A percentile compares a stretch with the other conserved stretches of the same genome.
phyloP scores from a whole-genome alignment of 257 asterid species.

The Solanum appendiculatum region DNA sequence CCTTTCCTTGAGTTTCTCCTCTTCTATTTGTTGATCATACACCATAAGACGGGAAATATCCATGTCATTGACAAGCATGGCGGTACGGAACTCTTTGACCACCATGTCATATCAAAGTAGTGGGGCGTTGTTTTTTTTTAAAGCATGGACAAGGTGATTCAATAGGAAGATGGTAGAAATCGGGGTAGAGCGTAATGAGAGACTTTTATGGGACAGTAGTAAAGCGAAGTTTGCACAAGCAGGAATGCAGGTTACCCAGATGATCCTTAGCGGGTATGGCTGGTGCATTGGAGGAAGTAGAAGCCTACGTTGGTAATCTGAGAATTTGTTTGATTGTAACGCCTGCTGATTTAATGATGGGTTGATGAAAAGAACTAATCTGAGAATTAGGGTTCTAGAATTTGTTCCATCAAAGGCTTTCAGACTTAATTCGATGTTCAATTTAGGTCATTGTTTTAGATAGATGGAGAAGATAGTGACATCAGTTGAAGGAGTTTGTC shows the following conservation, averaged over 20 bases:
- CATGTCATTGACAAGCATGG: too few species aligned
- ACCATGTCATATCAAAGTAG: too few species aligned
- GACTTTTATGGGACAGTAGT: not conserved
- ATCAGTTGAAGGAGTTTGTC: not conserved
- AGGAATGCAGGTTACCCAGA: not conserved
- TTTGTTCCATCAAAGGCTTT: not conserved
- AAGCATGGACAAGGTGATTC: too few species aligned
- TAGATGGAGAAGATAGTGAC: not conserved
- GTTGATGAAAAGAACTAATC: not conserved
- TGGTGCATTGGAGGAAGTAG: not conserved
- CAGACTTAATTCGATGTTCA: too few species aligned
- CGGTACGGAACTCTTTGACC: too few species aligned
- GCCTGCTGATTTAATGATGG: not conserved
- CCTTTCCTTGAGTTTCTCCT: too few species aligned
- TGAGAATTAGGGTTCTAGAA: slow-evolving; percentile 33
- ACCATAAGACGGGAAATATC: too few species aligned
- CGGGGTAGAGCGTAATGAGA: too few species aligned
- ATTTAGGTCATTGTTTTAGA: not conserved
- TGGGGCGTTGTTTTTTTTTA: too few species aligned
- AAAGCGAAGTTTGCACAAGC: not conserved
- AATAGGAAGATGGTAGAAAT: too few species aligned
- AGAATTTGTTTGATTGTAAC: not conserved
- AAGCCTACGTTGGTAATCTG: not conserved
- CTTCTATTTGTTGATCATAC: too few species aligned
- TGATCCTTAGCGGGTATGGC: not conserved